Evolutionary conservation across 1,284 basidiomycete species (phyloP), one percentile per base, ranked within the genome.

Genomic region (Gymnopus androsaceus): DNA sequence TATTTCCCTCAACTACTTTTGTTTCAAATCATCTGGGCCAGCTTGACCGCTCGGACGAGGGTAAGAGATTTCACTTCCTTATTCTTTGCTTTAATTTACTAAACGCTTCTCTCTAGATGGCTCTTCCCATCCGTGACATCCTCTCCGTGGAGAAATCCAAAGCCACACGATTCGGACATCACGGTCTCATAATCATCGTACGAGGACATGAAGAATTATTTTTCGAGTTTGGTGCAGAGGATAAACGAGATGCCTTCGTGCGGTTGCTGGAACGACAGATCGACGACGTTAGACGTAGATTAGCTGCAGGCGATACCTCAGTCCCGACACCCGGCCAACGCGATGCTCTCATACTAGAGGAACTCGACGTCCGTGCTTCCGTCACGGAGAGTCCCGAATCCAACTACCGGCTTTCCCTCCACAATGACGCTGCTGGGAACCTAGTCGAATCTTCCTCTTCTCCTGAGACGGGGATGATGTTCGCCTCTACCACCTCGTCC

Each of bases 201-300:
- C 92, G 92, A 65, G 96, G 96, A 0, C 92, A 98, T 67, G 96
- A 98, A 74, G 96, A 99, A 68, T 78, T 99, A 2, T 99, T 98
- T 75, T 90, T 98, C 63, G 96, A 98, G 72, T 96, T 99, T 67
- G 76, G 81, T 40, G 87, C 87, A 9, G 80, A 86, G 56, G 85
- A 91, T 51, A 87, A 91, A 51, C 83, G 95, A 31, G 81, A 87
- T 58, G 83, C 87, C 3, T 94, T 95, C 66, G 81, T 90, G 15
- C 70, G 70, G 3, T 75, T 94, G 15, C 76, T 99, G 44, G 86
- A 95, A 60, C 78, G 81, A 31, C 91, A 95, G 68, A 83, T 94
- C 67, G 94, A 95, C 54, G 82, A 84, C 41, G 75, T 85, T n/a
- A 79, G 80, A 55, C 75, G 75, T 55, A 75, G 85, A 11, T 61